phyloP scores from a whole-genome alignment of 2,329 filamentous ascomycete species.

The Hymenoscyphus linearis region DNA sequence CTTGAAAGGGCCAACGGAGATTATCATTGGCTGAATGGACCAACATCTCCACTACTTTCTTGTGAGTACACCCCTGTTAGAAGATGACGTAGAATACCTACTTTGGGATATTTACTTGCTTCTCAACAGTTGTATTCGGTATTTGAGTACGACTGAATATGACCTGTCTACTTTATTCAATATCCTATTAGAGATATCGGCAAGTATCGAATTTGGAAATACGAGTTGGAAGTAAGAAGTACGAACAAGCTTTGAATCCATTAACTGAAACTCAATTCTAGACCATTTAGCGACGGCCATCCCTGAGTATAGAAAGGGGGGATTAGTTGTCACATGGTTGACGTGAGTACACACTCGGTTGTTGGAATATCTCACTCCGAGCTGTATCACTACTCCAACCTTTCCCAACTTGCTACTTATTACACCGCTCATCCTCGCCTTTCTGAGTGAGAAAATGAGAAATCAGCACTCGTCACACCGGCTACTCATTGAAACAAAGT shows the following conservation, averaged over 20 bases:
- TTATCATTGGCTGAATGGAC: background rate
- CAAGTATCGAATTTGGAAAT: background rate
- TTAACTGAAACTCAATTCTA: background rate
- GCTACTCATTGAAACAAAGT: too few relatives aligned
- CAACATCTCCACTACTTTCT: background rate
- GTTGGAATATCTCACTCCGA: background rate
- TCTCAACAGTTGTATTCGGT: too few relatives aligned
- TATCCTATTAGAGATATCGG: background rate
- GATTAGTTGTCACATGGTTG: too few relatives aligned
- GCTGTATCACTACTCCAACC: background rate
- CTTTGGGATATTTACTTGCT: background rate
- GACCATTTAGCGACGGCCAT: background rate
- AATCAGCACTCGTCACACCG: too few relatives aligned
- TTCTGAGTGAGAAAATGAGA: too few relatives aligned
- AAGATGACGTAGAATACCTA: background rate
- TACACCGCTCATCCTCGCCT: too few relatives aligned
- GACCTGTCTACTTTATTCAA: background rate
- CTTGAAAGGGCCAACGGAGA: background rate
- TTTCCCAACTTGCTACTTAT: too few relatives aligned
- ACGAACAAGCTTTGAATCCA: too few relatives aligned
- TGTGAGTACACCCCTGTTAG: background rate
- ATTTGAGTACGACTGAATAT: too few relatives aligned
- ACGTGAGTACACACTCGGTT: background rate
- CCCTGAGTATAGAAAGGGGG: background rate
- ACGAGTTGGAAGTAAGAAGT: too few relatives aligned